A percentile compares a stretch with the other conserved stretches of the same genome.
phyloP scores from a whole-genome alignment of 805 yeast species.

The Ogataea nitratoaversa region DNA sequence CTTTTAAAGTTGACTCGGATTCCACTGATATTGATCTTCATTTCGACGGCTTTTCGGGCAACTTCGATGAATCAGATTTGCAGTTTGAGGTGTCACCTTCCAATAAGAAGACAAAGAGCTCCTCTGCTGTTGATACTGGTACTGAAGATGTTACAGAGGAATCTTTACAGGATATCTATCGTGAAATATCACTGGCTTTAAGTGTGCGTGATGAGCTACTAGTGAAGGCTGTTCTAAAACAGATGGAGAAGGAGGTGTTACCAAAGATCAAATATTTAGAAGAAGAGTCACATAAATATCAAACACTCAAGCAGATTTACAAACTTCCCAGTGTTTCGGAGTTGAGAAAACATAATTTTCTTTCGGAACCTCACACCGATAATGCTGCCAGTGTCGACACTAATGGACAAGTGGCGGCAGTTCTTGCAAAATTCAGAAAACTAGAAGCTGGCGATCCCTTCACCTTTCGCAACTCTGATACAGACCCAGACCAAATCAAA shows the following conservation, averaged over 20 bases:
- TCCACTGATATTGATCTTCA: conserved; percentile 1
- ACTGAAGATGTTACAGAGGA: no score
- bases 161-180: conserved; percentile 8
- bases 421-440: background rate
- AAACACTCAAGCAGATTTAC: conserved; percentile 19
- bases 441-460: background rate
- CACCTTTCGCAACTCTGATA: no score
- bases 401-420: background rate
- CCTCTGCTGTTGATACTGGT: no score
- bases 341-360: conserved; percentile 8
- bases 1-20: no score
- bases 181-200: conserved; percentile 12
- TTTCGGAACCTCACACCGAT: no score
- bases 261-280: conserved; percentile 21
- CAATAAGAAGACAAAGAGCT: no score
- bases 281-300: conserved; percentile 21
- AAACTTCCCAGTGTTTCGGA: conserved; percentile 27
- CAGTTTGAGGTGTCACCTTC: background rate
- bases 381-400: no score
- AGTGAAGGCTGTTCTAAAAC: conserved; percentile 16
- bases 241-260: conserved; percentile 19
- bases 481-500: no score
- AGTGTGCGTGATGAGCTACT: conserved; percentile 18
- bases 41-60: conserved; percentile 11
- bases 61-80: conserved; percentile 2